phyloP scores from a whole-genome alignment of 2,329 filamentous ascomycete genomes.

The Thelonectria rubi region DNA sequence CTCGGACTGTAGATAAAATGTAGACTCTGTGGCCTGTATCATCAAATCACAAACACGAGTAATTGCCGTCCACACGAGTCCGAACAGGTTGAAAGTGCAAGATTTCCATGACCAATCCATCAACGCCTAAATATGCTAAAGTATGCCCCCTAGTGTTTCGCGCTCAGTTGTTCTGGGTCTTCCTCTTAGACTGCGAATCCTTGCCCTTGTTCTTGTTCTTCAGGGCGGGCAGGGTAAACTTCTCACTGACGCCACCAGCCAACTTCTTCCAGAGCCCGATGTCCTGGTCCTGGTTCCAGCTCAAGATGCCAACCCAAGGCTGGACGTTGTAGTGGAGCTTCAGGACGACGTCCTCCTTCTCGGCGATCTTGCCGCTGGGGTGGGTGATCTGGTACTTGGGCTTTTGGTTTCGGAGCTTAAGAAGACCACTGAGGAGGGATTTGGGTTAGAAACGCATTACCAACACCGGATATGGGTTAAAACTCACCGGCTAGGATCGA shows the following conservation, averaged over 20 bases:
- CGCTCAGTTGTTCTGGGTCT: conserved; percentile 28
- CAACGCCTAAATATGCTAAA: conserved; percentile 32
- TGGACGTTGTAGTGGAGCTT: conserved; percentile 95
- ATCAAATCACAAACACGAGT: conserved; percentile 37
- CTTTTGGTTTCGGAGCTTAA: conserved; percentile 83
- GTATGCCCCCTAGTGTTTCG: conserved; percentile 6
- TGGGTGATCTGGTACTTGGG: conserved; percentile 98
- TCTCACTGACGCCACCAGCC: conserved; percentile 69
- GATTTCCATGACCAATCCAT: conserved; percentile 22
- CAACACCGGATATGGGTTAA: no score
- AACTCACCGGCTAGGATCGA: conserved; percentile 65
- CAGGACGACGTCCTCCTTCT: conserved; percentile 77
- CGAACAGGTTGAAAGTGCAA: not conserved
- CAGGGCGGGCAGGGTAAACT: conserved; percentile 71
- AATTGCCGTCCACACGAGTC: conserved; percentile 10
- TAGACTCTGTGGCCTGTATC: conserved; percentile 36
- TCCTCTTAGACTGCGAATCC: conserved; percentile 33
- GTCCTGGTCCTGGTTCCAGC: conserved; percentile 75
- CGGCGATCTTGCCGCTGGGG: conserved; percentile 79
- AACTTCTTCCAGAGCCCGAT: conserved; percentile 72
- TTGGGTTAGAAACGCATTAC: not conserved
- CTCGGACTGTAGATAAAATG: conserved; percentile 28
- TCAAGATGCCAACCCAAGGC: conserved; percentile 90
- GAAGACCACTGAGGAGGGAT: conserved; percentile 65
- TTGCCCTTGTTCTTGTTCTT: conserved; percentile 63